Evolutionary conservation across 495 filamentous ascomycete genomes (phyloP), one percentile per base, ranked within the genome.

Genomic region (Podospora didyma): DNA sequence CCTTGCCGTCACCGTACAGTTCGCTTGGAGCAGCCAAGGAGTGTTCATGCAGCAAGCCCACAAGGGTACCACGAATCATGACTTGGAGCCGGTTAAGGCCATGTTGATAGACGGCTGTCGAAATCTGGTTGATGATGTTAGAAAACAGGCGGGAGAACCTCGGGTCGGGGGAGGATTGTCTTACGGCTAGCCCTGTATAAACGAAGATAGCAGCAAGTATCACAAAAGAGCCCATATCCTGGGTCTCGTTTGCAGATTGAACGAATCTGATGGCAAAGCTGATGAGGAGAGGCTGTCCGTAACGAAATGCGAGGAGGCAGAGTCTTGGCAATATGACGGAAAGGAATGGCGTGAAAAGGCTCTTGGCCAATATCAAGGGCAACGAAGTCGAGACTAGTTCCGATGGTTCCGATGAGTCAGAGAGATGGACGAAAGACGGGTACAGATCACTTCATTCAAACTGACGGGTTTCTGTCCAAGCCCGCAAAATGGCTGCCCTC

Each of bases 201-300:
- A 89, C 75, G 31, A 82, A 44, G 12, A 78, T 56, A 34, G 82
- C 83, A 7, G 79, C 76, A 2, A 81, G 73, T 41, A 88, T 77
- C 23, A 89, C 62, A 21, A 79, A 81, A 64, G 82, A 82, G 44
- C 79, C 78, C 68, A 20, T 71, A 70, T 49, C 48, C 21, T 62
- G 7, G 49, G 42, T 46, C 56, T 68, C 5, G 66, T 64, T 12
- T 64, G 37, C 74, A 61, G 23, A 37, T 2, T 70, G 63, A 10
- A 79, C 76, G 49, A 77, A 84, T 16, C 60, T 60, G 14, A 89
- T 77, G 0, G 80, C 72, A 16, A 76, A 67, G 24, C 80, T 74
- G 12, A 89, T 80, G 2, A 90, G 70, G 34, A 84, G 63, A 11
- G 86, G 84, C 58, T 89, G 86, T 12, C 76, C 78, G 51, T 85